Percentiles rank a stretch among this genome's conserved stretches.
phyloP scores from a whole-genome alignment of 371 early-diverging fungal genomes.

The Rhizopus arrhizus region DNA sequence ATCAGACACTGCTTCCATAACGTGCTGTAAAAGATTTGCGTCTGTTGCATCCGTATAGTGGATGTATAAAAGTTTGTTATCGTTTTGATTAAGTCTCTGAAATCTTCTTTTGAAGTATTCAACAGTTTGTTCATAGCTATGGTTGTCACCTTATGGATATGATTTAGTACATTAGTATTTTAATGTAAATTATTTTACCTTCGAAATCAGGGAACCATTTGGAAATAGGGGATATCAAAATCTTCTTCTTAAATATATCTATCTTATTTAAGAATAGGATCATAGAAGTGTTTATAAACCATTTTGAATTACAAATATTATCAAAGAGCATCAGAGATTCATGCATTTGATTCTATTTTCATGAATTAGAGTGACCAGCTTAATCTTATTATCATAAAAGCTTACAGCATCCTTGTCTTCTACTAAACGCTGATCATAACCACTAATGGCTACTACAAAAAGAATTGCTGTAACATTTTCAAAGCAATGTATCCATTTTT shows the following conservation, averaged over 20 bases:
- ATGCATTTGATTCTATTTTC: constrained; percentile 69
- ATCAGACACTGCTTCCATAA: constrained; percentile 62
- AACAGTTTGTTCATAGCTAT: constrained; percentile 27
- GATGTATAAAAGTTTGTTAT: constrained; percentile 56
- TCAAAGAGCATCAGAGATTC: constrained; percentile 81
- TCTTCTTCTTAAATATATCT: constrained; percentile 75
- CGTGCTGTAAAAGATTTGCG: constrained; percentile 56
- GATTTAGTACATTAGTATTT: not conserved
- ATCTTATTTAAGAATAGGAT: constrained; percentile 86
- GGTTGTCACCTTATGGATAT: constrained; percentile 10
- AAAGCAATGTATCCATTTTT: constrained; percentile 96
- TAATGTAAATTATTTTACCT: constrained; percentile 37
- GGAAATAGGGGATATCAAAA: constrained; percentile 68
- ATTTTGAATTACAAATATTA: constrained; percentile 70
- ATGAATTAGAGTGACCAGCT: not conserved
- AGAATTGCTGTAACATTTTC: constrained; percentile 79
- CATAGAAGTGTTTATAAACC: constrained; percentile 77
- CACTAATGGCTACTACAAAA: constrained; percentile 74
- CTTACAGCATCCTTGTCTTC: constrained; percentile 80
- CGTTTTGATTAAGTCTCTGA: constrained; percentile 38
- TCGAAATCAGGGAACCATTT: constrained; percentile 87
- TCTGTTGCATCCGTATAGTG: constrained; percentile 68
- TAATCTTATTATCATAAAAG: constrained; percentile 11
- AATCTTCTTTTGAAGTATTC: constrained; percentile 43
- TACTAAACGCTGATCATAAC: constrained; percentile 76